A percentile compares a stretch with the other conserved stretches of the same genome.
Evolutionary conservation across 257 asterid genomes (phyloP).

Genomic region (Datura wrightii): DNA sequence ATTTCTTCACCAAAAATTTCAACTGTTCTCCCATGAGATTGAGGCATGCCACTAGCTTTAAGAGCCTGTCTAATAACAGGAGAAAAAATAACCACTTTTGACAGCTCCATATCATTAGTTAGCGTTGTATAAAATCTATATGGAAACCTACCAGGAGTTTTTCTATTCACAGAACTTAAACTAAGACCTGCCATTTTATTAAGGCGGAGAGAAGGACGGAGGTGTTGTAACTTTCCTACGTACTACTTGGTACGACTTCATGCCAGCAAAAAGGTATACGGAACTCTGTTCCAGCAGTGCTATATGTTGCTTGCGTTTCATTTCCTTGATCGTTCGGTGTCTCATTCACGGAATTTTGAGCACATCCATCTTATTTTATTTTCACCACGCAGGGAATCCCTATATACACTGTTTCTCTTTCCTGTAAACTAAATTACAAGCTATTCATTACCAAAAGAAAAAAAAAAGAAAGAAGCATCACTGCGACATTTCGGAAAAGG

Average conservation of each 20-base stretch:
- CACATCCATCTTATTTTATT: neutral
- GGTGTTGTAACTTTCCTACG: no score
- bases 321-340: neutral
- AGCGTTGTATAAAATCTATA: neutral
- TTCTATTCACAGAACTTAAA: neutral
- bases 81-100: neutral
- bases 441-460: neutral
- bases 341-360: neutral
- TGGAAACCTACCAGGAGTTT: neutral
- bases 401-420: neutral
- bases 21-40: neutral
- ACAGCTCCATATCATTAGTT: neutral
- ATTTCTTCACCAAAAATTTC: neutral
- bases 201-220: neutral
- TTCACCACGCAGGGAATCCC: neutral
- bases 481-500: neutral
- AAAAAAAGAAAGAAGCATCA: neutral
- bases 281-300: neutral
- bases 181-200: neutral
- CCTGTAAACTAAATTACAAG: conserved; percentile 2
- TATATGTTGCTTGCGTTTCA: neutral
- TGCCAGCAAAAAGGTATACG: neutral
- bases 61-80: neutral
- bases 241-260: neutral
- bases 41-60: neutral